A percentile compares a stretch with the other conserved stretches of the same genome.
phyloP scores from a whole-genome alignment of 805 yeast species.

The Komagataella kurtzmanii region DNA sequence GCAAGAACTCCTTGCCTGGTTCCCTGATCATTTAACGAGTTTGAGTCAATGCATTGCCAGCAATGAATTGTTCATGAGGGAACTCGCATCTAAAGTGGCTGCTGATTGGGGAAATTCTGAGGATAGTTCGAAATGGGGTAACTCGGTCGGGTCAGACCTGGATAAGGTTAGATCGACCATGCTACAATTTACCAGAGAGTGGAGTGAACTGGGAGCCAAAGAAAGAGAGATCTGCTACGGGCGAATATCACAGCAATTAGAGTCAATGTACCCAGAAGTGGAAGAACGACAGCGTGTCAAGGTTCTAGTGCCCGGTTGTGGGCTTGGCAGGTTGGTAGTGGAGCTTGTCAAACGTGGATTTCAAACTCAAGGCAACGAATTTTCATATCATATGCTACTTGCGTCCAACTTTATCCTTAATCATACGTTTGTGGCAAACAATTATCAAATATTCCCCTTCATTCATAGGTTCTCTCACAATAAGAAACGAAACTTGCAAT shows the following conservation, averaged over 20 bases:
- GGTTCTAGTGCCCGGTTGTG: conserved; percentile 51
- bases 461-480: conserved; percentile 38
- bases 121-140: conserved; percentile 26
- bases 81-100: conserved; percentile 29
- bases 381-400: conserved; percentile 50
- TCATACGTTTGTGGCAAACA: conserved; percentile 23
- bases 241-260: conserved; percentile 22
- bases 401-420: conserved; percentile 42
- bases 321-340: conserved; percentile 43
- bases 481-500: conserved; percentile 28
- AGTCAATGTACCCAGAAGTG: conserved; percentile 22
- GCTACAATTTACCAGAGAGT: conserved; percentile 46
- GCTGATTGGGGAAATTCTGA: conserved; percentile 34
- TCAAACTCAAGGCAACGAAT: conserved; percentile 54
- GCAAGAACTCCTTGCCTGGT: conserved; percentile 34
- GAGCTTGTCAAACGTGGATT: conserved; percentile 44
- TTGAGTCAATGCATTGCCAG: conserved; percentile 27
- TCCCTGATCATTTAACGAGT: conserved; percentile 23
- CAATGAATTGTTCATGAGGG: conserved; percentile 29
- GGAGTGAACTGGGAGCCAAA: conserved; percentile 37
- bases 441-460: conserved; percentile 35
- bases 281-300: conserved; percentile 22
- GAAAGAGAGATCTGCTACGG: conserved; percentile 31
- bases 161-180: conserved; percentile 46
- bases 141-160: conserved; percentile 26